These are phyloP conservation scores for Stagonosporopsis chrysanthemi DNA, from an alignment of 2,329 filamentous ascomycete genomes.

Conservation along the genomic window DNA sequence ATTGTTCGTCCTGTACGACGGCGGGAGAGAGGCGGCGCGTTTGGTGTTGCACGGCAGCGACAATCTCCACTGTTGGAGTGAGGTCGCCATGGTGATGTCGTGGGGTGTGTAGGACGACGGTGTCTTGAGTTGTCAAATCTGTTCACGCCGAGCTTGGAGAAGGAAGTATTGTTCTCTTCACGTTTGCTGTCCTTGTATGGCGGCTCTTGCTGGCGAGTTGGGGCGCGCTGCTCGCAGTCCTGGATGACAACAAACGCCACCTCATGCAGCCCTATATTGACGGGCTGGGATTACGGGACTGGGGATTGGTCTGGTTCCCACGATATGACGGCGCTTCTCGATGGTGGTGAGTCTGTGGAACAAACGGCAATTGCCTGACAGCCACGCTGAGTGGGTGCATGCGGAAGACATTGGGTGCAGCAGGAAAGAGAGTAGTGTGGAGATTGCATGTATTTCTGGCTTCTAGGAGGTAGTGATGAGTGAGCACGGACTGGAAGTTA, in stretches of 20 bases:
- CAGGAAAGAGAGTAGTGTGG: background rate
- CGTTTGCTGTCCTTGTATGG: background rate
- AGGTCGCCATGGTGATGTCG: constrained; percentile 13
- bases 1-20: constrained; percentile 1
- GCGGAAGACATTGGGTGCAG: background rate
- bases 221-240: background rate
- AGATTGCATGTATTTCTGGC: background rate
- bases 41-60: constrained; percentile 12
- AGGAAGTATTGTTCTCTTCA: no score
- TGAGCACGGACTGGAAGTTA: no score
- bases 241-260: constrained; percentile 2
- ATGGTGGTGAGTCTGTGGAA: constrained; percentile 13
- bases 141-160: no score
- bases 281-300: background rate
- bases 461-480: no score
- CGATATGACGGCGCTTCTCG: background rate
- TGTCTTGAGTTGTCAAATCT: no score
- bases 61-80: constrained; percentile 8
- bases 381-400: no score
- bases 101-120: background rate
- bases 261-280: constrained; percentile 11
- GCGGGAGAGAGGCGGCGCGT: constrained; percentile 4
- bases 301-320: constrained; percentile 8
- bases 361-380: background rate
- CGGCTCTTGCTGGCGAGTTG: background rate